A percentile compares a stretch with the other conserved stretches of the same genome.
Conservation (phyloP, 2,329 filamentous ascomycete species). For the Ustilaginoidea virens region DNA sequence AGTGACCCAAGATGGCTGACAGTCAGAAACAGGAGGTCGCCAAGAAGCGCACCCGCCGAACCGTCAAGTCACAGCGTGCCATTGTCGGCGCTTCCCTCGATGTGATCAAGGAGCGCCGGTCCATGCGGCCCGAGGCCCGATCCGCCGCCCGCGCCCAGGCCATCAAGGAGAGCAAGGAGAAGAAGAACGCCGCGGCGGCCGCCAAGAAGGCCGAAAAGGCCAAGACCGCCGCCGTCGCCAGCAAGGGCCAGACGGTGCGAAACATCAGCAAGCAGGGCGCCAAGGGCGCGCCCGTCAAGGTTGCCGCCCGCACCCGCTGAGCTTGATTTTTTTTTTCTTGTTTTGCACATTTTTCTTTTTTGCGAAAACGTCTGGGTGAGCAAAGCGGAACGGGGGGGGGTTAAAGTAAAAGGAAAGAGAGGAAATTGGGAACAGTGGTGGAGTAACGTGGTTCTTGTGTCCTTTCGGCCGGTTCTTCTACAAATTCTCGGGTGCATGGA, state of each 20-base stretch:
- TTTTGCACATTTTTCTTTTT: too few species aligned
- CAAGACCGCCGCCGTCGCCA: conserved; percentile 61
- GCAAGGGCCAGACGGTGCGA: conserved; percentile 64
- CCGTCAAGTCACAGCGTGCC: conserved; percentile 96
- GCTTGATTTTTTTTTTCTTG: conserved; percentile 2
- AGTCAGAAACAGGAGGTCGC: conserved; percentile 98
- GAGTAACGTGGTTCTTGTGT: conserved; percentile 27
- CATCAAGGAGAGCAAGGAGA: conserved; percentile 97
- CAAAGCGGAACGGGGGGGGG: conserved; percentile 3
- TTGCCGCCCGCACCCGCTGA: conserved; percentile 70
- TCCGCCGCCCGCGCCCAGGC: conserved; percentile 75
- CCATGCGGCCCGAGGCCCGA: conserved; percentile 89
- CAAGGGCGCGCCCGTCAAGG: conserved; percentile 80
- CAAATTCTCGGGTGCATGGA: conserved; percentile 25
- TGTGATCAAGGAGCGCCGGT: conserved; percentile 98
- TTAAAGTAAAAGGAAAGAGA: conserved; percentile 5
- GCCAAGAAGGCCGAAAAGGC: conserved; percentile 99
- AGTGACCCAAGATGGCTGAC: too few species aligned
- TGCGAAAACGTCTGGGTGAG: too few species aligned
- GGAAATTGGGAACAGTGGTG: conserved; percentile 14
- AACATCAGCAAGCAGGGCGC: conserved; percentile 94
- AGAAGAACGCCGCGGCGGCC: conserved; percentile 76
- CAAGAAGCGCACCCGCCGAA: conserved; percentile 98
- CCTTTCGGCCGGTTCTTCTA: conserved; percentile 26
- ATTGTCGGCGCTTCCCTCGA: conserved; percentile 99